Base-by-base conservation (phyloP, 805 yeast genomes). In the Cyberlindnera petersonii region DNA sequence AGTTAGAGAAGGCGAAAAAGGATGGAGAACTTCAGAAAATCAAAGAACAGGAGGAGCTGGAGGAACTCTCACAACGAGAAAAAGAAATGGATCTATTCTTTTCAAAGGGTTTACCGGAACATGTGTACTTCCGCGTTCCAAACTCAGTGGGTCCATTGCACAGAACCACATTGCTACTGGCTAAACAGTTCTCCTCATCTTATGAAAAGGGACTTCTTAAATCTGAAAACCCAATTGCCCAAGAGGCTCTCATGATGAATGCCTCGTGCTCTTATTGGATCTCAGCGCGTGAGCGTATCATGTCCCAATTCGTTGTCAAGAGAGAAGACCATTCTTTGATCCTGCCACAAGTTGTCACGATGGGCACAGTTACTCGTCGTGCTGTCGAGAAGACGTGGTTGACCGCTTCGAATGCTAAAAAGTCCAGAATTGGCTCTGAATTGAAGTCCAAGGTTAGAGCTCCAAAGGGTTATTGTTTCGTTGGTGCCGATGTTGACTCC, bases 401-500 rank as follows among this genome's bases (percentile, higher is more conserved):
- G 24, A 93, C 99, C 0, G 98, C 98, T 0, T 85, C 96, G 1
- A 94, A 94, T 63, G 95, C 96, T 1, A 93, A 94, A 54, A 67
- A 68, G 47, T 75, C 77, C 32, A 68, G 97, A 44, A 76, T 94
- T 31, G 99, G 99, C 0, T 88, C 97, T 1, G 99, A 93, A 58
- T 67, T 94, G 44, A 93, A 94, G 60, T 78, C 96, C 0, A 77
- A 86, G 68, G 69, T 93, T 5, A 66, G 72, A 41, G 96, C 97
- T 0, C 99, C 99, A 0, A 63, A 71, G 3, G 97, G 97, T 0
- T 93, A 89, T 58, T 75, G 76, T 26, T 85, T 93, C 64, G 95
- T 93, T 8, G 99, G 99, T 9, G 99, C 99, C 0, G 99, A 93
- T 67, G 99, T 93, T 8, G 99, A 93, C 61, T 86, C 96, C 26